phyloP scores from a whole-genome alignment of 116 monocot species.

The Iris pallida region DNA sequence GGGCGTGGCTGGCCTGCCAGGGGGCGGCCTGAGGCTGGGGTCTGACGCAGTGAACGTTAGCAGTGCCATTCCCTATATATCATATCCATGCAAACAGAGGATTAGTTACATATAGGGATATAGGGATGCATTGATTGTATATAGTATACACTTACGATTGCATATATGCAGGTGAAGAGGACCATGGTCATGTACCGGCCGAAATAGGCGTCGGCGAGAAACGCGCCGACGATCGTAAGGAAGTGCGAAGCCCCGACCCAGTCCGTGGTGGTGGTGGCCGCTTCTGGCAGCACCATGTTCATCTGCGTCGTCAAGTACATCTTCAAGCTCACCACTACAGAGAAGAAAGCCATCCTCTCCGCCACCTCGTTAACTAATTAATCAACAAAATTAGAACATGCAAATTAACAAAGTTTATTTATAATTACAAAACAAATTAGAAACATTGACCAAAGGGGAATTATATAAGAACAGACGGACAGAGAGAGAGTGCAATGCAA shows the following conservation, averaged over 20 bases:
- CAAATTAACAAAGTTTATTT: no score
- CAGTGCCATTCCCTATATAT: constrained; percentile 24
- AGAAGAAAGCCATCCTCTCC: constrained; percentile 26
- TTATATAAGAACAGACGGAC: neutral
- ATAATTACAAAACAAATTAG: no score
- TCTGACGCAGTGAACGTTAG: constrained; percentile 17
- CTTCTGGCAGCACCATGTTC: constrained; percentile 17
- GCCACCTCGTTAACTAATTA: constrained; percentile 25
- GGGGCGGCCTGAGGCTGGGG: constrained; percentile 13
- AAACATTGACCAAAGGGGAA: no score
- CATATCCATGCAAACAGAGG: no score
- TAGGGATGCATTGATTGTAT: no score
- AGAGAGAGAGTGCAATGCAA: no score
- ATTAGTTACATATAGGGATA: no score
- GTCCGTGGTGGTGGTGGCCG: constrained; percentile 12
- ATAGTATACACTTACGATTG: constrained; percentile 12
- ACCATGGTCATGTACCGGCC: constrained; percentile 26
- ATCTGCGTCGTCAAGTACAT: constrained; percentile 12
- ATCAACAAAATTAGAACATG: neutral
- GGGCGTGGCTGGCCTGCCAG: constrained; percentile 3
- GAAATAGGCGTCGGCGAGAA: constrained; percentile 28
- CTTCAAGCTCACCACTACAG: constrained; percentile 19
- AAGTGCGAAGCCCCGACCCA: constrained; percentile 22
- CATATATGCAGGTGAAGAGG: constrained; percentile 26
- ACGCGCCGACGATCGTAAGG: constrained; percentile 29